These are phyloP conservation scores for Microbotryomycetes sp. DNA, from an alignment of 1,284 basidiomycete genomes.

Conservation along the genomic window DNA sequence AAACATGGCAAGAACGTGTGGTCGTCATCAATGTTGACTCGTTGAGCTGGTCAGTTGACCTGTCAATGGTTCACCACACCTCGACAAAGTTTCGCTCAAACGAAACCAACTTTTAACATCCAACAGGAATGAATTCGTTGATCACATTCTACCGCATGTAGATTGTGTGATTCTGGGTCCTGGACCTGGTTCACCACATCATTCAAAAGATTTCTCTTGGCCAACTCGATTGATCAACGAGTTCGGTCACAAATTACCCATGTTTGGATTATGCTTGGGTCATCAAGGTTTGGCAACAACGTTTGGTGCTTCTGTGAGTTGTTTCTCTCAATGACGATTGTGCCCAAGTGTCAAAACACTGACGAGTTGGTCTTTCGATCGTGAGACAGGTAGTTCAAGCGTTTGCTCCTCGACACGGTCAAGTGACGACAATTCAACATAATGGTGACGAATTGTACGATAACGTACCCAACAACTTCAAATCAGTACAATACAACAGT, in stretches of 20 bases:
- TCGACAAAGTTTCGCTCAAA: background rate
- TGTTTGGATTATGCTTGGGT: slow-evolving; percentile 86
- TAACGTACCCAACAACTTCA: slow-evolving; percentile 46
- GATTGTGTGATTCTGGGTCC: slow-evolving; percentile 67
- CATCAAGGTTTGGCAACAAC: slow-evolving; percentile 80
- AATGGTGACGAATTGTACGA: slow-evolving; percentile 56
- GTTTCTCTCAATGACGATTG: slow-evolving; percentile 46
- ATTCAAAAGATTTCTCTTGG: slow-evolving; percentile 57
- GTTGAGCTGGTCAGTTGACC: slow-evolving; percentile 45
- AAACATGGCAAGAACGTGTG: slow-evolving; percentile 43
- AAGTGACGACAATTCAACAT: slow-evolving; percentile 62
- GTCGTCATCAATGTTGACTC: slow-evolving; percentile 67
- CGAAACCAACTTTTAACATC: background rate
- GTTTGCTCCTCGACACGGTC: slow-evolving; percentile 58
- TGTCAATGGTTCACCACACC: no score
- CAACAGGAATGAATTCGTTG: slow-evolving; percentile 46
- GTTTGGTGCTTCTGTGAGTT: slow-evolving; percentile 56
- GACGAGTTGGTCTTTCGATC: background rate
- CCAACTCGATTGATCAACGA: slow-evolving; percentile 62
- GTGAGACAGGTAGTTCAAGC: slow-evolving; percentile 43
- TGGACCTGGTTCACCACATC: slow-evolving; percentile 70
- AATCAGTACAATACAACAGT: slow-evolving; percentile 74
- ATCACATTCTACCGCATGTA: slow-evolving; percentile 53
- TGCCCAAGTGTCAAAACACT: no score
- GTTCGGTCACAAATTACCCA: slow-evolving; percentile 53